A percentile compares a stretch with the other conserved stretches of the same genome.
phyloP scores from a whole-genome alignment of 805 yeast genomes.

The Candida khao-thaluensis region DNA sequence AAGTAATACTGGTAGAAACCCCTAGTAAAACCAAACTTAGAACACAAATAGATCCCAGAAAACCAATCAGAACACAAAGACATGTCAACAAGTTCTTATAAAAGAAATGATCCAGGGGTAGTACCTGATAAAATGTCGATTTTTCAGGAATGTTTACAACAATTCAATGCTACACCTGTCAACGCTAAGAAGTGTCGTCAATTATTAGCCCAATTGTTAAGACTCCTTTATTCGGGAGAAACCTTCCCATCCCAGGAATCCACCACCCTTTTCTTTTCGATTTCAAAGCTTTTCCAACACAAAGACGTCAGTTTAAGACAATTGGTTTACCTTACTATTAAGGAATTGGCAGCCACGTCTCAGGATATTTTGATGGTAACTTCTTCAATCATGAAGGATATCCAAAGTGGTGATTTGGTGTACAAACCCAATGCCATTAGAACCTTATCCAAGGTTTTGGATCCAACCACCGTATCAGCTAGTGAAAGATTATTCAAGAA shows the following conservation, averaged over 20 bases:
- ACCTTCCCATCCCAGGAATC: constrained; percentile 85
- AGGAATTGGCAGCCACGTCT: constrained; percentile 80
- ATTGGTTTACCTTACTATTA: constrained; percentile 89
- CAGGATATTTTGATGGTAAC: constrained; percentile 97
- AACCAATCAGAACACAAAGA: too few species aligned
- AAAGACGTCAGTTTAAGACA: constrained; percentile 86
- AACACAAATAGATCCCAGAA: too few species aligned
- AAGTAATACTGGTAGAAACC: too few species aligned
- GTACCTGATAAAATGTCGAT: constrained; percentile 96
- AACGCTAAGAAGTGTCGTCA: constrained; percentile 84
- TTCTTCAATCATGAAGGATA: constrained; percentile 96
- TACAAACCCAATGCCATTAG: constrained; percentile 95
- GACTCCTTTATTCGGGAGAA: constrained; percentile 84
- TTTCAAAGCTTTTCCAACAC: constrained; percentile 93
- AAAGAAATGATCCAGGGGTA: constrained; percentile 74
- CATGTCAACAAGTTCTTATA: constrained; percentile 80
- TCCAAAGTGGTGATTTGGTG: constrained; percentile 81
- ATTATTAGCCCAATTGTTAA: constrained; percentile 76
- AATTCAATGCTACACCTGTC: constrained; percentile 88
- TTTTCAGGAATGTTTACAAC: constrained; percentile 90
- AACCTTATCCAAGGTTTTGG: constrained; percentile 85
- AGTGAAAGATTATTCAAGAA: constrained; percentile 91
- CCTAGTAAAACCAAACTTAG: too few species aligned
- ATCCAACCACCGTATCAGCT: constrained; percentile 85
- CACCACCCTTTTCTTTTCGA: constrained; percentile 87